phyloP scores from a whole-genome alignment of 129 eudicot genomes.

The Lactuca saligna region DNA sequence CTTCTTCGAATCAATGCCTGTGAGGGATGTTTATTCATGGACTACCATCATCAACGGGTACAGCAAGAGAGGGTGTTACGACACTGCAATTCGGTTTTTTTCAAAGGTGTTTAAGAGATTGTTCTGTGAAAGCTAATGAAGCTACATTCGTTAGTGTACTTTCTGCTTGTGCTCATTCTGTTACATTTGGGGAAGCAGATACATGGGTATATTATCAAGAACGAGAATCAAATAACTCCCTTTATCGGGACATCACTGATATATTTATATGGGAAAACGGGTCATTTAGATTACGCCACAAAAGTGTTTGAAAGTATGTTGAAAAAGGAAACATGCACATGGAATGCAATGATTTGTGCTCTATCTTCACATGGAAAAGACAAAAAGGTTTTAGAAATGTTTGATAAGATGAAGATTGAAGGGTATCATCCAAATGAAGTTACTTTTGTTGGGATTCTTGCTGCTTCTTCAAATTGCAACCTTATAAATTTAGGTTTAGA shows the following conservation, averaged over 20 bases:
- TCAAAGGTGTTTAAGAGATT: conserved; percentile 29
- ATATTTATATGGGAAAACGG: conserved; percentile 63
- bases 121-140: conserved; percentile 47
- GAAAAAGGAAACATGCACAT: conserved; percentile 52
- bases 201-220: conserved; percentile 64
- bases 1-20: conserved; percentile 44
- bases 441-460: conserved; percentile 62
- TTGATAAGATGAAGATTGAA: conserved; percentile 41
- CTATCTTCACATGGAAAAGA: conserved; percentile 65
- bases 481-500: conserved; percentile 57
- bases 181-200: conserved; percentile 43
- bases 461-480: conserved; percentile 71
- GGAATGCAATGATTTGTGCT: conserved; percentile 70
- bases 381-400: conserved; percentile 56
- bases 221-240: conserved; percentile 42
- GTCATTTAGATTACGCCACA: conserved; percentile 43
- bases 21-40: conserved; percentile 70
- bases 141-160: conserved; percentile 75
- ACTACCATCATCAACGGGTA: conserved; percentile 62
- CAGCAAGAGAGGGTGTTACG: conserved; percentile 33
- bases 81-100: conserved; percentile 40
- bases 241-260: conserved; percentile 58
- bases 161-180: conserved; percentile 51
- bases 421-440: conserved; percentile 10
- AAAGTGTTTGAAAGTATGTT: conserved; percentile 43